Base-by-base conservation (phyloP, 495 filamentous ascomycete genomes). In the Aspergillus nanangensis region DNA sequence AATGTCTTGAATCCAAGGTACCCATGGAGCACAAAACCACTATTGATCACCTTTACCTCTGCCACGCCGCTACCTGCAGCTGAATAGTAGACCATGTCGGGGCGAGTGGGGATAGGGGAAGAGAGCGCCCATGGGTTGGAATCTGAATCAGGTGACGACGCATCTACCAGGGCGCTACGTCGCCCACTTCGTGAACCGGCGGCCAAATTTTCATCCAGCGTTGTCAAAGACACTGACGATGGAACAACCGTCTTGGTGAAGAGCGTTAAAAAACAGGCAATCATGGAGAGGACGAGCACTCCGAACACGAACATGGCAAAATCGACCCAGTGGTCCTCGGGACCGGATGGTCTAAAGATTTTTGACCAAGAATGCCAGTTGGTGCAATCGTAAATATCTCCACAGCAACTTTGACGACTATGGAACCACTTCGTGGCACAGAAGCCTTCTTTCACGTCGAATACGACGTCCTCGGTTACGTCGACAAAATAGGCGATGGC, bases 61-160 rank as follows among this genome's bases (percentile, higher is more conserved):
- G 93, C 93, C 17, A 98, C 93, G 51, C 93, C 93, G 67, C 90
- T 95, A 23, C 93, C 93, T 42, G 93, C 92, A 45, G 92, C 93
- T 11, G 93, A 90, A 60, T 96, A 98, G 62, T 95, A 98, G 25
- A 90, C 75, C 79, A 92, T 93, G 11, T 90, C 87, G 13, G 86
- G 77, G 58, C 48, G 63, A 25, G 53, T 59, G 41, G 58, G 63
- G 40, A 44, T 59, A 48, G 42, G 48, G 9, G 50, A 63, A 57
- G 52, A 56, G 0, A 50, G 52, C 5, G 61, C 58, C 36, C 59
- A 59, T 2, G 55, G 58, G 21, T 58, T 65, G 5, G 44, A 47
- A 3, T 49, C 40, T 19, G 73, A 72, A 14, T 65, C 50, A 18
- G 75, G 67, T 17, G 75, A 67, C 20, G 68, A 65, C 13, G 56